phyloP scores from a whole-genome alignment of 164 flowering plant species.

The Hamamelis virginiana region DNA sequence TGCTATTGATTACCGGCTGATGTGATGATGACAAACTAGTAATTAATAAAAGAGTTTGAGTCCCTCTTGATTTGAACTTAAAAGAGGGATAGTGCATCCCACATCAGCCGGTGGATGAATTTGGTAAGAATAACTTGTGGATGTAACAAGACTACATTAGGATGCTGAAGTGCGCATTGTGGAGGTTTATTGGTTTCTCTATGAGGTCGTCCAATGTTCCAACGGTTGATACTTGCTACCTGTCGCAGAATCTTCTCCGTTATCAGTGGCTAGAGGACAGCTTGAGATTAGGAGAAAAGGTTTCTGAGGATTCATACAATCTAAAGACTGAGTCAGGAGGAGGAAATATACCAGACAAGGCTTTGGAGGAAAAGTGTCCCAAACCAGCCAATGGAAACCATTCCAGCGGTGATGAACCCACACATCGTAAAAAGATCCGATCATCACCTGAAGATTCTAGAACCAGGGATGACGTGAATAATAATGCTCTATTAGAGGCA shows the following conservation, averaged over 20 bases:
- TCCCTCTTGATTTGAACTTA: too few species aligned
- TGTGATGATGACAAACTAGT: too few species aligned
- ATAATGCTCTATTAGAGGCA: constrained; percentile 11
- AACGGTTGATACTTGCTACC: background rate
- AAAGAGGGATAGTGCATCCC: too few species aligned
- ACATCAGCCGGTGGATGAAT: too few species aligned
- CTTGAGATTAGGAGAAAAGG: constrained; percentile 67
- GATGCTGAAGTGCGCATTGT: background rate
- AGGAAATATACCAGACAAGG: constrained; percentile 9
- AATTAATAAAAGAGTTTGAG: too few species aligned
- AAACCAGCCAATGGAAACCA: constrained; percentile 15
- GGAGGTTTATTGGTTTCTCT: background rate
- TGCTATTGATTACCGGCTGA: too few species aligned
- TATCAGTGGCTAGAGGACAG: constrained; percentile 95
- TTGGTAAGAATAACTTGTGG: too few species aligned
- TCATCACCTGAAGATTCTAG: constrained; percentile 24
- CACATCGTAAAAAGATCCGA: constrained; percentile 34
- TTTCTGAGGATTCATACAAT: constrained; percentile 53
- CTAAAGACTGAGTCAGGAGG: constrained; percentile 35
- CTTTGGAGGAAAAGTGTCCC: constrained; percentile 11
- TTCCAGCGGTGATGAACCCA: constrained; percentile 23
- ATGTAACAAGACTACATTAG: too few species aligned
- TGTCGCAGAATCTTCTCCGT: constrained; percentile 56
- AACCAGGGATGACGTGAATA: constrained; percentile 13
- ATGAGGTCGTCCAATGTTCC: background rate